These are phyloP conservation scores for Ochromonas danica DNA, from an alignment of 108 stramenopile genomes.

Conservation along the genomic window DNA sequence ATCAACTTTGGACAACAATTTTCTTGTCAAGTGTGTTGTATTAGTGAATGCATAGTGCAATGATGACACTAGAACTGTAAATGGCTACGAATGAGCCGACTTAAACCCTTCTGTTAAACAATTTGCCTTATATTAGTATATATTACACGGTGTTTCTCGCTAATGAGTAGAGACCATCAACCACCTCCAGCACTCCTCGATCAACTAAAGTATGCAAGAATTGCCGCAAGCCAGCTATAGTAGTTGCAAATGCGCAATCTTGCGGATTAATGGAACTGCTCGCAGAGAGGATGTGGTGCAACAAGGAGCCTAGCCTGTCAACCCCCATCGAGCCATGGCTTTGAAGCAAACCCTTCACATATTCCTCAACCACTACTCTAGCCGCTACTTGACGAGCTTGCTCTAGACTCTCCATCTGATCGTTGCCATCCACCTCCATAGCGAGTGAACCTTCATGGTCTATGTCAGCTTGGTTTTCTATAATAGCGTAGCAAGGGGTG, in stretches of 20 bases:
- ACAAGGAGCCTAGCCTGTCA: constrained; percentile 76
- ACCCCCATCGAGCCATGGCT: constrained; percentile 73
- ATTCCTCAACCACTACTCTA: constrained; percentile 70
- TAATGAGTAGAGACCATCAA: constrained; percentile 27
- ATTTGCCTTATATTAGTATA: too few relatives aligned
- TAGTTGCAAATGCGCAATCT: background rate
- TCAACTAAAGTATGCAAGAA: constrained; percentile 38
- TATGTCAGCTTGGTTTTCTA: background rate
- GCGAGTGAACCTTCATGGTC: background rate
- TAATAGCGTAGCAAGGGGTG: background rate
- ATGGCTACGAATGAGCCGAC: too few relatives aligned
- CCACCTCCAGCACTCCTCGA: constrained; percentile 28
- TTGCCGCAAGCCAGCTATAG: background rate
- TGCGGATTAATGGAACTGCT: constrained; percentile 28
- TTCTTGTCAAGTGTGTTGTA: too few relatives aligned
- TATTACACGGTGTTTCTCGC: too few relatives aligned
- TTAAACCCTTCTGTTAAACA: too few relatives aligned
- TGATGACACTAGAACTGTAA: too few relatives aligned
- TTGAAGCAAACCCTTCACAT: constrained; percentile 80
- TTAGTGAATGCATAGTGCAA: too few relatives aligned
- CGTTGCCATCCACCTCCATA: constrained; percentile 2
- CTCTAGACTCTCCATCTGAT: constrained; percentile 51
- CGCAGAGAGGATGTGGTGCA: constrained; percentile 75
- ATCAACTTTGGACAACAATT: too few relatives aligned
- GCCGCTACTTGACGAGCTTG: constrained; percentile 42